phyloP scores from a whole-genome alignment of 139 green algal genomes.

The Haematococcus lacustris region DNA sequence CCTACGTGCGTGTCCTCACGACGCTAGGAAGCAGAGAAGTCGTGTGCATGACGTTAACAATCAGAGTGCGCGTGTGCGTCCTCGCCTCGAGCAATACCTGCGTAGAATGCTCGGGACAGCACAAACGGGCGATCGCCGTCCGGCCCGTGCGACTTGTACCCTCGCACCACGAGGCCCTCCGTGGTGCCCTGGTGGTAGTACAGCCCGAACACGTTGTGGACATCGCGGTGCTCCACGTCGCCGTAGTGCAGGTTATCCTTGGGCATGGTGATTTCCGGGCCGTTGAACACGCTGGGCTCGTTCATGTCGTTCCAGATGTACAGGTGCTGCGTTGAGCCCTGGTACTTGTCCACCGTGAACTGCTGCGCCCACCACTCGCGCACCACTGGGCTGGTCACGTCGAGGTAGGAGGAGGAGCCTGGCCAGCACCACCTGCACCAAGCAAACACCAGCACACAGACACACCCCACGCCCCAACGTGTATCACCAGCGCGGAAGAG shows the following conservation, averaged over 20 bases:
- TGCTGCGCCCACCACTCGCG: constrained; percentile 82
- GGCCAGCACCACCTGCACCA: constrained; percentile 95
- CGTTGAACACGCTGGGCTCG: constrained; percentile 98
- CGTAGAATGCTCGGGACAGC: constrained; percentile 90
- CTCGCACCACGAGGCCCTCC: constrained; percentile 50
- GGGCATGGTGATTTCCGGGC: constrained; percentile 75
- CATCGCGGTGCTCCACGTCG: constrained; percentile 83
- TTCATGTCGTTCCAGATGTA: constrained; percentile 99
- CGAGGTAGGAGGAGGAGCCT: constrained; percentile 84
- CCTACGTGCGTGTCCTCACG: too few relatives aligned
- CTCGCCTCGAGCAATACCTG: too few relatives aligned
- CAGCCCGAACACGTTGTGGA: constrained; percentile 94
- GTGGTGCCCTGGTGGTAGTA: constrained; percentile 90
- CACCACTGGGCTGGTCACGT: constrained; percentile 77
- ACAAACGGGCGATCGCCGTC: constrained; percentile 95
- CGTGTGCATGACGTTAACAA: too few relatives aligned
- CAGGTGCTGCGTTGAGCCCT: constrained; percentile 53
- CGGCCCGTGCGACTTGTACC: constrained; percentile 25
- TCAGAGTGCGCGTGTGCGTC: too few relatives aligned
- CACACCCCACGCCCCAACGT: too few relatives aligned
- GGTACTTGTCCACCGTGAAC: constrained; percentile 78
- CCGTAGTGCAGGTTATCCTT: constrained; percentile 86
- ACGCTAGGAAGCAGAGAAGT: too few relatives aligned
- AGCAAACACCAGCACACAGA: background rate
- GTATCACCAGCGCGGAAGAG: too few relatives aligned